Evolutionary conservation across 805 yeast species (phyloP), one percentile per base, ranked within the genome.

Genomic region (Zygosaccharomyces pseudorouxii): DNA sequence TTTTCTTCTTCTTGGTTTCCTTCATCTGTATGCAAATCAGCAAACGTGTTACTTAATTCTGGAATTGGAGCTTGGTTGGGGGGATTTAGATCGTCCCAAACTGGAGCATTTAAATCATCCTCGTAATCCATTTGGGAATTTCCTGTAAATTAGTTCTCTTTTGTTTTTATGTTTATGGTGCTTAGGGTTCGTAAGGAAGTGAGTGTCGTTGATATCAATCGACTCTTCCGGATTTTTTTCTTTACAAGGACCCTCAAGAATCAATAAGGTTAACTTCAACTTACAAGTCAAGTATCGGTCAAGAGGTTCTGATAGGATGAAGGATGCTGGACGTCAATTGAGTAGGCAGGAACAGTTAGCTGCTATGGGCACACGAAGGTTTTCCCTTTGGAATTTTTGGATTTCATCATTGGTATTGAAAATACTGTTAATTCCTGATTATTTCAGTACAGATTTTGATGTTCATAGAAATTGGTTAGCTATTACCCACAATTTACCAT

Each of bases 381-480:
- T 72, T 61, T 78, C 86, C 1, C 68, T 83, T 12, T 77, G 81
- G 79, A 80, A 82, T 60, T 78, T 82, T 16, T 82, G 85, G 79
- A 77, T 83, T 8, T 84, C 86, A 3, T 73, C 82, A 0, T 71
- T 82, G 8, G 66, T 79, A 40, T 67, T 84, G 37, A 84, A 84
- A 54, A 64, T 83, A 9, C 70, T 86, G 19, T 69, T 86, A n/a
- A 77, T 81, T 46, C 82, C 86, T 6, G 89, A 92, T 1, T 93
- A 92, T 67, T 89, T 80, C 56, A 90, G 97, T 10, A 93, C 98
- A 0, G 99, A 93, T 66, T 92, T 93, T 59, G 99, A 93, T 64
- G 99, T 93, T 20, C 99, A 93, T 67, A 73, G 99, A 50, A 93
- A 93, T 63, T 93, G 99, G 99, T 75, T 93, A 18, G 96, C 99